A percentile compares a stretch with the other conserved stretches of the same genome.
Evolutionary conservation across 805 yeast species (phyloP).

Genomic region (Kluyveromyces siamensis): DNA sequence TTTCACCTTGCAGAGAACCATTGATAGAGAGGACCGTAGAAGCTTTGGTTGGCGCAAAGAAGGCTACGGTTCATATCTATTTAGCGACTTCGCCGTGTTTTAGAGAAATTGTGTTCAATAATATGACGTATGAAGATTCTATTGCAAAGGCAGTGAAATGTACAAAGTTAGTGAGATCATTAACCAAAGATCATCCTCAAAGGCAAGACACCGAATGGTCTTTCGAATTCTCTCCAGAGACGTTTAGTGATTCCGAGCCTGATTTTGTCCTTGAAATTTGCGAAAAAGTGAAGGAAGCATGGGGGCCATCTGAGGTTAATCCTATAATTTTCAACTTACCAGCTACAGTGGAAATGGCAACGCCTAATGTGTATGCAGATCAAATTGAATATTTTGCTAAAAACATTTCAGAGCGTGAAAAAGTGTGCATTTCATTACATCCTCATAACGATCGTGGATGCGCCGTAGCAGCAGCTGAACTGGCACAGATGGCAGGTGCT

Average conservation of each 20-base stretch:
- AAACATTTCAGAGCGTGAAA: constrained; percentile 55
- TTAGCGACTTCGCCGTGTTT: constrained; percentile 70
- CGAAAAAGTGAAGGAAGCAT: constrained; percentile 66
- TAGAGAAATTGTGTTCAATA: constrained; percentile 60
- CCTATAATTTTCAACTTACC: constrained; percentile 78
- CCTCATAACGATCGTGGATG: constrained; percentile 84
- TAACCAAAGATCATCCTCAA: constrained; percentile 61
- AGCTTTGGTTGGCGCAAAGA: constrained; percentile 62
- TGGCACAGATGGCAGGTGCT: constrained; percentile 79
- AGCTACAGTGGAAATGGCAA: constrained; percentile 75
- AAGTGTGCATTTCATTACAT: constrained; percentile 65
- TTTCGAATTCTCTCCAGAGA: constrained; percentile 75
- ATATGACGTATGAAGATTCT: constrained; percentile 48
- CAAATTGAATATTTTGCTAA: constrained; percentile 69
- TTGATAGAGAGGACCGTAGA: constrained; percentile 65
- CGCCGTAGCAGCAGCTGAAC: constrained; percentile 82
- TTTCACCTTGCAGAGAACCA: constrained; percentile 69
- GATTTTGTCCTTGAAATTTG: constrained; percentile 58
- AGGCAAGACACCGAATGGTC: constrained; percentile 53
- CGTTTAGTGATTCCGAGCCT: constrained; percentile 61
- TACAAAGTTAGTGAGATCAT: constrained; percentile 49
- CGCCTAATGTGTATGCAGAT: constrained; percentile 78
- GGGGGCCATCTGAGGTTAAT: constrained; percentile 56
- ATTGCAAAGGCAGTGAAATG: constrained; percentile 53
- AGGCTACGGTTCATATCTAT: constrained; percentile 68